phyloP scores from a whole-genome alignment of 768 basidiomycete species.

The Fomitopsis serialis region DNA sequence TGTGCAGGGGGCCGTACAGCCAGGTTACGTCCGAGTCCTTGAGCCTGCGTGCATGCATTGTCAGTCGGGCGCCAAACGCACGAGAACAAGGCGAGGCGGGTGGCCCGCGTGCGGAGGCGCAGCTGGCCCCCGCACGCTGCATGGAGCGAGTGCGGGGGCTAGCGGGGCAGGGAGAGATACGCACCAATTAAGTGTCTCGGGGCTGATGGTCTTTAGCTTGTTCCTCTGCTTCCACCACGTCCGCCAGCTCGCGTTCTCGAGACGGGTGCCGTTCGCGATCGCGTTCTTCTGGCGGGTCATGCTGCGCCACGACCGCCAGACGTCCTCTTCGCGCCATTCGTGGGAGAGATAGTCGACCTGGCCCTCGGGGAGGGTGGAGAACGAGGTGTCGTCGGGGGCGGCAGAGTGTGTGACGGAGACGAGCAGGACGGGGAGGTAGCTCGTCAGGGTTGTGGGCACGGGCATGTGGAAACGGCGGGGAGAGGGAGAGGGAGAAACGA shows the following conservation, averaged over 20 bases:
- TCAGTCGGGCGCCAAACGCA: slow-evolving; percentile 1
- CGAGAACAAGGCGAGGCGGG: not conserved
- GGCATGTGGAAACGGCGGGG: slow-evolving; percentile 15
- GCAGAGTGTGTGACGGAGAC: slow-evolving; percentile 54
- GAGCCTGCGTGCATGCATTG: slow-evolving; percentile 55
- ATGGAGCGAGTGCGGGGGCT: slow-evolving; percentile 8
- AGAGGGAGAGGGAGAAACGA: not conserved
- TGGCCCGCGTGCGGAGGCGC: not conserved
- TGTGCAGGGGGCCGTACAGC: slow-evolving; percentile 96
- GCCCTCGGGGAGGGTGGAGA: slow-evolving; percentile 80
- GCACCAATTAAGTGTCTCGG: slow-evolving; percentile 98
- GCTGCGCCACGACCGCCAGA: slow-evolving; percentile 96
- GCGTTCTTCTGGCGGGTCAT: slow-evolving; percentile 99
- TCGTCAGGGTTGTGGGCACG: slow-evolving; percentile 24
- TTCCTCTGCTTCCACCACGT: slow-evolving; percentile 99
- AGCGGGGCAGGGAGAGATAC: slow-evolving; percentile 19
- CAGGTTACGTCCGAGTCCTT: slow-evolving; percentile 99
- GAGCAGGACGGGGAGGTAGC: slow-evolving; percentile 66
- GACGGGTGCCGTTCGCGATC: slow-evolving; percentile 88
- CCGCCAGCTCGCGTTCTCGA: slow-evolving; percentile 98
- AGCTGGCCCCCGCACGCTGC: not conserved
- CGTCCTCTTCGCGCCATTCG: slow-evolving; percentile 96
- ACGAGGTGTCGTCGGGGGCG: slow-evolving; percentile 67
- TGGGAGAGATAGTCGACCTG: slow-evolving; percentile 99
- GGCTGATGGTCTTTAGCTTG: slow-evolving; percentile 89